Base-by-base conservation (phyloP, 441 rosid genomes). In the Brassica hybrid region DNA sequence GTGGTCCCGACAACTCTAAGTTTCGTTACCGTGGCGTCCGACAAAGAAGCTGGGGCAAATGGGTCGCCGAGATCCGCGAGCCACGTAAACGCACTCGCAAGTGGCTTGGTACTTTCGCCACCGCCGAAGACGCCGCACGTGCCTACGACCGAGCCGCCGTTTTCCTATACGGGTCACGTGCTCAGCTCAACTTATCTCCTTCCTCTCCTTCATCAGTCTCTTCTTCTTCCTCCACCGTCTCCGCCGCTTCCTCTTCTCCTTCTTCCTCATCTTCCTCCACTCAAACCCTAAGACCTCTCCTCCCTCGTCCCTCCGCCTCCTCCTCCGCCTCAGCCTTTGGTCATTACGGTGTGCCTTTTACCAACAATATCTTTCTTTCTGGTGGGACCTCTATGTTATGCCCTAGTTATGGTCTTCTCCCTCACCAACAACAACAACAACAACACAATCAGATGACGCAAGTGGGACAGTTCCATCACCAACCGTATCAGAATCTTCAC, bases 31-130 rank as follows among this genome's bases (percentile, higher is more conserved):
- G 93, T 41, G 98, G 98, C 3, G 98, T 94, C 10, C 73, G 98
- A 72, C 98, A 94, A 73, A 81, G 98, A 36, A 93, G 97, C 79
- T 94, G 98, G 97, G 98, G 98, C 0, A 94, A 94, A 76, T 94
- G 98, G 97, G 98, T 93, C 1, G 98, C 97, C 10, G 98, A 94
- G 96, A 94, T 93, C 87, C 91, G 98, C 0, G 97, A 94, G 74
- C 97, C 98, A 5, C 83, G 97, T 14, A 93, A 91, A 79, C 89
- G 97, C 6, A 86, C 93, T 5, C 86, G 97, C 0, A 94, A 92
- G 81, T 94, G 98, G 98, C 96, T 94, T 2, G 97, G 98, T 3
- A 92, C 98, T 59, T 94, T 94, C 78, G 57, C 97, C 43, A 88
- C 98, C 1, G 98, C 97, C 0, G 97, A 94, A 82, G 98, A 92